These are phyloP conservation scores for Cronartium quercuum DNA, from an alignment of 1,284 basidiomycete species.

Conservation along the genomic window DNA sequence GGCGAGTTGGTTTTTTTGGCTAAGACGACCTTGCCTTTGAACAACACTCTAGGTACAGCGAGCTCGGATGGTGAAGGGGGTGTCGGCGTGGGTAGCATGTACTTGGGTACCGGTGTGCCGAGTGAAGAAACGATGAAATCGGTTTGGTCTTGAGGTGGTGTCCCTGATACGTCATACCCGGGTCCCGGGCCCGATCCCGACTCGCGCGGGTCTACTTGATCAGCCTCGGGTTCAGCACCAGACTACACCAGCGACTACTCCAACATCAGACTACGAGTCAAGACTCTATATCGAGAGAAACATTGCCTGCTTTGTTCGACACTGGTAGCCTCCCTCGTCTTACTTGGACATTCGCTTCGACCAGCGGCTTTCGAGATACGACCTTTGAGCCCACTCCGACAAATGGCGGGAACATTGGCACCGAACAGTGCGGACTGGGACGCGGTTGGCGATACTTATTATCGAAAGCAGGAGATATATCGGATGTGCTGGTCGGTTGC, in stretches of 20 bases:
- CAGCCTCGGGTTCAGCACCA: not conserved
- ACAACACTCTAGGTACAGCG: not conserved
- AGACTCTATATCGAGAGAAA: too few relatives aligned
- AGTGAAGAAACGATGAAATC: not conserved
- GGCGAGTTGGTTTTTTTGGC: slow-evolving; percentile 71
- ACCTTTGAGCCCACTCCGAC: too few relatives aligned
- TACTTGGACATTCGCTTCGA: too few relatives aligned
- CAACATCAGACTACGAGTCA: not conserved
- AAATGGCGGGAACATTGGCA: slow-evolving; percentile 7
- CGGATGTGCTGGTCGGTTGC: slow-evolving; percentile 18
- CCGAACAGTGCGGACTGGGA: slow-evolving; percentile 37
- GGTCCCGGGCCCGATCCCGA: not conserved
- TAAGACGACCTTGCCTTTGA: slow-evolving; percentile 56
- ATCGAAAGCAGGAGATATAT: slow-evolving; percentile 35
- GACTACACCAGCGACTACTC: not conserved
- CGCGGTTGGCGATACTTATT: slow-evolving; percentile 32
- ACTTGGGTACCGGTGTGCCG: not conserved
- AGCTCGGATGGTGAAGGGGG: slow-evolving; percentile 19
- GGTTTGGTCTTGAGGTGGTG: not conserved
- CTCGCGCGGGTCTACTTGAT: not conserved
- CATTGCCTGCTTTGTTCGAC: too few relatives aligned
- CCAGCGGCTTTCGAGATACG: too few relatives aligned
- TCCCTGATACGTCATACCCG: too few relatives aligned
- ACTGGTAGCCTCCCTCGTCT: too few relatives aligned
- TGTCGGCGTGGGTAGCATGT: slow-evolving; percentile 19